Base-by-base conservation (phyloP, 306 rosid species). In the Citrullus amarus region DNA sequence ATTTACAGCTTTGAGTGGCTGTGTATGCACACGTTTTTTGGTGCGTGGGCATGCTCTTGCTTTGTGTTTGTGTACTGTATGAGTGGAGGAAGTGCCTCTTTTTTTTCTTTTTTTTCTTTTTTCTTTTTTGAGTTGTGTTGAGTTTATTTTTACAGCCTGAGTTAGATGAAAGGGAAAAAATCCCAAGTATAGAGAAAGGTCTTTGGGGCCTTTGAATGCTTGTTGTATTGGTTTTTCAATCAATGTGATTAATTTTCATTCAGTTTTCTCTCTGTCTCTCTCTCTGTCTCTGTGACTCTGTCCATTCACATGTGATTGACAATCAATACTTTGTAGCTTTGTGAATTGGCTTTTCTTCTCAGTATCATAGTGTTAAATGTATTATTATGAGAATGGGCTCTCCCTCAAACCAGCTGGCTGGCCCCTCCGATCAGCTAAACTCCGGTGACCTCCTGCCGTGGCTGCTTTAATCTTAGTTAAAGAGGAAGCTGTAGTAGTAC, bases 141-240 rank as follows among this genome's bases (percentile, higher is more conserved):
- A 78, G 77, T 61, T 72, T 15, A 61, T 67, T 74, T 77, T 14
- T 25, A 58, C 15, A 22, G 62, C 80, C n/a, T 11, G 46, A 36
- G 54, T 57, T 76, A 17, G 79, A 67, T 51, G 62, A 50, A 32
- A n/a, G 50, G 30, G 32, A 38, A 16, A 28, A n/a, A 30, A 60
- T 75, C 62, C 62, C 63, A 81, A 71, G 68, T 73, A 67, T 67
- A 81, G 28, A 77, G 43, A 76, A 66, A 82, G 80, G 97, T 87
- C 93, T 91, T 87, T 91, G 97, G 97, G 95, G 96, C 97, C 97
- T 86, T 90, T 82, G 84, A 74, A 60, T 78, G 55, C 28, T 78
- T 85, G 59, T 83, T 79, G 94, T 91, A 87, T 85, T 85, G 85
- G 85, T 80, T 17, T 14, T 51, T 85, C 86, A 80, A 87, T 80